phyloP scores from a whole-genome alignment of 2,329 filamentous ascomycete genomes.

The Curvularia sp. region DNA sequence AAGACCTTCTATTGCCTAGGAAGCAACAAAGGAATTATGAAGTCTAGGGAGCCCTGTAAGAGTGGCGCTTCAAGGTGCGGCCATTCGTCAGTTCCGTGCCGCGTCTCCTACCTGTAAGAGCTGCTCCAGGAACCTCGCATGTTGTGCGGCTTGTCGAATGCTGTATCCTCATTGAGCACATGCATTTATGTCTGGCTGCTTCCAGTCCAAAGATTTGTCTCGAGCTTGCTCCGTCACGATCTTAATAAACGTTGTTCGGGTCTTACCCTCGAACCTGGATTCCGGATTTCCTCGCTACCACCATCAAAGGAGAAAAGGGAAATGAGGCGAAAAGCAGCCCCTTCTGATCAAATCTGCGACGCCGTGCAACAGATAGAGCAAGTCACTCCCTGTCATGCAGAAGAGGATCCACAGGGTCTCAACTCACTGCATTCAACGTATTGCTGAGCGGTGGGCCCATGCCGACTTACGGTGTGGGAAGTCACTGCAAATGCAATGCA shows the following conservation, averaged over 20 bases:
- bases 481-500: constrained; percentile 1
- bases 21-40: constrained; percentile 5
- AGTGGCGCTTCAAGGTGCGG: constrained; percentile 20
- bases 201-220: constrained; percentile 18
- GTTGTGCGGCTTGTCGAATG: constrained; percentile 30
- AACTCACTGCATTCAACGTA: constrained; percentile 7
- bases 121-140: constrained; percentile 36
- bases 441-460: constrained; percentile 9
- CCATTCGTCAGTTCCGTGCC: not conserved
- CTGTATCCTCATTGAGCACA: constrained; percentile 23
- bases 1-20: constrained; percentile 6
- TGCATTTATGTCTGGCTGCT: constrained; percentile 19
- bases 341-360: constrained; percentile 14
- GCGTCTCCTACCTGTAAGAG: constrained; percentile 20
- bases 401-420: constrained; percentile 17
- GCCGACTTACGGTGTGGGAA: constrained; percentile 1
- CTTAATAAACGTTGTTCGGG: constrained; percentile 36
- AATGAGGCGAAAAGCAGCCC: constrained; percentile 14
- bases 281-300: constrained; percentile 33
- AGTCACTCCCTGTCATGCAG: constrained; percentile 14
- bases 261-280: constrained; percentile 43
- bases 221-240: constrained; percentile 24
- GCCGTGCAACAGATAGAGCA: constrained; percentile 28
- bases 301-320: constrained; percentile 22
- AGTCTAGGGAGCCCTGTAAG: constrained; percentile 15